Evolutionary conservation across 768 basidiomycete genomes (phyloP).

Genomic region (Symmetrospora coprosmae): DNA sequence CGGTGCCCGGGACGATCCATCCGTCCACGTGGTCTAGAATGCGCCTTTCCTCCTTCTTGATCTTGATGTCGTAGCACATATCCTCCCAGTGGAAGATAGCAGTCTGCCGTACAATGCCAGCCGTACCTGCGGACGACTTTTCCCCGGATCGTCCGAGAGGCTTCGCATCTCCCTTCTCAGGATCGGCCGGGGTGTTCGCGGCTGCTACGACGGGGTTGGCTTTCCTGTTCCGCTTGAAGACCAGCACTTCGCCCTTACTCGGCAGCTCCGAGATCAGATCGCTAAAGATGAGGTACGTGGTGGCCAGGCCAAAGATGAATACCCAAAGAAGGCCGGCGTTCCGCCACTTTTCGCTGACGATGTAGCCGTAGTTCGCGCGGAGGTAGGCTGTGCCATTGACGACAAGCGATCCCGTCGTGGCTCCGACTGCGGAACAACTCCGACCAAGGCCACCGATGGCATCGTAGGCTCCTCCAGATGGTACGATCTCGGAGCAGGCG

Average conservation of each 20-base stretch:
- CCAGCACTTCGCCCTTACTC: constrained; percentile 38
- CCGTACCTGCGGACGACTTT: background rate
- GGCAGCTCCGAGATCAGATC: constrained; percentile 35
- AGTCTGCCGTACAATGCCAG: constrained; percentile 35
- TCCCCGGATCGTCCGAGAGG: background rate
- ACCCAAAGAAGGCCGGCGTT: constrained; percentile 35
- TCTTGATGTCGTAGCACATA: constrained; percentile 30
- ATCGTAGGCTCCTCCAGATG: no score
- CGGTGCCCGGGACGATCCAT: constrained; percentile 36
- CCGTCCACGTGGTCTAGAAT: constrained; percentile 27
- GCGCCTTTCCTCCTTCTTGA: constrained; percentile 14
- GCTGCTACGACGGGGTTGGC: constrained; percentile 1
- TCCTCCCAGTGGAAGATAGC: constrained; percentile 37
- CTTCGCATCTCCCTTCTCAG: constrained; percentile 24
- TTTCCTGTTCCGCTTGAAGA: constrained; percentile 32
- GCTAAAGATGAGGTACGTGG: constrained; percentile 34
- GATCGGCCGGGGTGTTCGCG: constrained; percentile 18
- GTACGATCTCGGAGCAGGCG: constrained; percentile 34
- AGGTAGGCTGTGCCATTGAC: constrained; percentile 28
- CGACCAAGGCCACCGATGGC: no score
- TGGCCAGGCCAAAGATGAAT: constrained; percentile 33
- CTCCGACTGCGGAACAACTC: no score
- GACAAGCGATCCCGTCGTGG: background rate
- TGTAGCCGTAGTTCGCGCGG: constrained; percentile 29
- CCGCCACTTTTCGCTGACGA: constrained; percentile 34